phyloP scores from a whole-genome alignment of 129 eudicot genomes.

The Flaveria bidentis region DNA sequence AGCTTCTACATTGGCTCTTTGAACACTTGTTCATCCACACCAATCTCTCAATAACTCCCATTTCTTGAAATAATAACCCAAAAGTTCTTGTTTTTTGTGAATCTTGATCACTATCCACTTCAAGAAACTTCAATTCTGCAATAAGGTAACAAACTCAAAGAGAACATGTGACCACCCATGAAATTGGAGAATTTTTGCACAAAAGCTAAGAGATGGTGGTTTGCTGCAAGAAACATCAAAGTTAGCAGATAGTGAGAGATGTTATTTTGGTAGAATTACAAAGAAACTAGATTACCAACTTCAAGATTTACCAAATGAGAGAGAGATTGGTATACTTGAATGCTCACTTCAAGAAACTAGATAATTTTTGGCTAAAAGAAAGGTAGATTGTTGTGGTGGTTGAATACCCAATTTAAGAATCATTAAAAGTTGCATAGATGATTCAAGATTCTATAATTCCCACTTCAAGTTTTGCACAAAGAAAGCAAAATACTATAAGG shows the following conservation, averaged over 20 bases:
- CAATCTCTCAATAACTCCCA: constrained; percentile 40
- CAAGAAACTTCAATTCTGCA: constrained; percentile 14
- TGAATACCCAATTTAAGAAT: constrained; percentile 15
- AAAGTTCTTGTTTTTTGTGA: not conserved
- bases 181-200: not conserved
- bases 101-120: constrained; percentile 26
- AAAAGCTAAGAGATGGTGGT: not conserved
- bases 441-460: constrained; percentile 14
- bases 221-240: constrained; percentile 24
- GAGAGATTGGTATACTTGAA: constrained; percentile 1
- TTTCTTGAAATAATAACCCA: constrained; percentile 17
- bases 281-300: not conserved
- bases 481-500: not conserved
- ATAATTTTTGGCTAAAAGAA: not conserved
- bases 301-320: constrained; percentile 21
- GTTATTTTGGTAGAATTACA: not conserved
- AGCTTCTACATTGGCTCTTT: constrained; percentile 55
- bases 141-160: not conserved
- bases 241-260: constrained; percentile 7
- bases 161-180: constrained; percentile 1
- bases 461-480: not conserved
- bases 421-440: constrained; percentile 9
- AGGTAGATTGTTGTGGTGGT: not conserved
- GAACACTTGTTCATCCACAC: constrained; percentile 41
- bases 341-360: constrained; percentile 22